phyloP scores from a whole-genome alignment of 2,329 filamentous ascomycete genomes.

The Microsporum audouinii region DNA sequence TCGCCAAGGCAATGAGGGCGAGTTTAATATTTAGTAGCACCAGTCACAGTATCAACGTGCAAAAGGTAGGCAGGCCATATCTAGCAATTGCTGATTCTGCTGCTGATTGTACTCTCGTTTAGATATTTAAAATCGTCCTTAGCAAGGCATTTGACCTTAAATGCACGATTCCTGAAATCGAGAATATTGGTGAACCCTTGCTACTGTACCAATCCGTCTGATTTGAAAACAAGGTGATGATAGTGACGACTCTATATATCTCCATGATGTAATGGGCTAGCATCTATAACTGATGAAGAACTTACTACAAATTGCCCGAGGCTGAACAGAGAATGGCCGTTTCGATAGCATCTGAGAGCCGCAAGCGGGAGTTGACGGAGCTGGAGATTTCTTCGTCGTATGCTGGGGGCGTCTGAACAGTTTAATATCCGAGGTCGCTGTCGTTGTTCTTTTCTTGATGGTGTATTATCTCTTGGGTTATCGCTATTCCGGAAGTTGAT shows the following conservation, averaged over 20 bases:
- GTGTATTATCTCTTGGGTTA: slow-evolving; percentile 1
- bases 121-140: slow-evolving; percentile 99
- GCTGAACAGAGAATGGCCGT: neutral
- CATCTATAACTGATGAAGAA: neutral
- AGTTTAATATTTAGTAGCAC: slow-evolving; percentile 97
- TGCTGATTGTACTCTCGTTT: slow-evolving; percentile 7
- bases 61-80: slow-evolving; percentile 58
- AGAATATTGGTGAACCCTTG: slow-evolving; percentile 91
- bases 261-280: slow-evolving; percentile 3
- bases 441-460: slow-evolving; percentile 1
- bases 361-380: neutral
- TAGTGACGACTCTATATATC: slow-evolving; percentile 1
- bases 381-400: neutral
- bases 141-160: slow-evolving; percentile 98
- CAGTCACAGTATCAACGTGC: slow-evolving; percentile 98
- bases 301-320: neutral
- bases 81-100: neutral
- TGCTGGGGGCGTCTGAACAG: neutral
- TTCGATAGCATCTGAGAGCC: neutral
- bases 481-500: neutral
- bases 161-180: slow-evolving; percentile 97
- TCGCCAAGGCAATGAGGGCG: slow-evolving; percentile 96
- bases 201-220: slow-evolving; percentile 54
- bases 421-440: neutral
- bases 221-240: neutral